Conservation (phyloP, 2,329 filamentous ascomycete species). For the Stemphylium vesicarium region DNA sequence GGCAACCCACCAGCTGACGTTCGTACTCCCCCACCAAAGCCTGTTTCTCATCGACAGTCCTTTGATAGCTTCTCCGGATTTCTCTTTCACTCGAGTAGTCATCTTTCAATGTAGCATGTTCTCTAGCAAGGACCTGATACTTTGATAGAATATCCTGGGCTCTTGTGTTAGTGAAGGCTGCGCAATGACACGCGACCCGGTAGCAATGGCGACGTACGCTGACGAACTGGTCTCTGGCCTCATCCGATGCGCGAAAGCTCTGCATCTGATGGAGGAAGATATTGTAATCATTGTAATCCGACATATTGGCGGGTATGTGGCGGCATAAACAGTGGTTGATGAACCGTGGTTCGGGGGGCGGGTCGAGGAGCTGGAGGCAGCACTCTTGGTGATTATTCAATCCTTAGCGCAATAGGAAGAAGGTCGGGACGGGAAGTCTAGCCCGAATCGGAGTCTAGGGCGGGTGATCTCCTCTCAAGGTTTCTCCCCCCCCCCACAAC, state of each 20-base stretch:
- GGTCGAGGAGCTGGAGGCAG: conserved; percentile 7
- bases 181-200: conserved; percentile 6
- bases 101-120: conserved; percentile 35
- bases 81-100: conserved; percentile 43
- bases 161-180: conserved; percentile 26
- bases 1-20: conserved; percentile 33
- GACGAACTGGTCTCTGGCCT: conserved; percentile 46
- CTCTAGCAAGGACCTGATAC: conserved; percentile 32
- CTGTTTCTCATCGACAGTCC: conserved; percentile 26
- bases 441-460: background rate
- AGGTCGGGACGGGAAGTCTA: conserved; percentile 6
- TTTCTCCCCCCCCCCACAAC: no score
- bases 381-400: background rate
- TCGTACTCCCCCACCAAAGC: conserved; percentile 27
- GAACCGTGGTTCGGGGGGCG: conserved; percentile 2
- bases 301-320: background rate
- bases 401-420: conserved; percentile 1
- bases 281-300: conserved; percentile 28
- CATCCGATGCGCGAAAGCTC: conserved; percentile 44
- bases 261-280: conserved; percentile 39
- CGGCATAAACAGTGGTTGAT: background rate
- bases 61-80: conserved; percentile 42
- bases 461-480: conserved; percentile 1
- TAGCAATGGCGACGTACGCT: conserved; percentile 25
- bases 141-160: conserved; percentile 39